Evolutionary conservation across 192 early-diverging fungal genomes (phyloP).

Genomic region (Backusella macrospora): DNA sequence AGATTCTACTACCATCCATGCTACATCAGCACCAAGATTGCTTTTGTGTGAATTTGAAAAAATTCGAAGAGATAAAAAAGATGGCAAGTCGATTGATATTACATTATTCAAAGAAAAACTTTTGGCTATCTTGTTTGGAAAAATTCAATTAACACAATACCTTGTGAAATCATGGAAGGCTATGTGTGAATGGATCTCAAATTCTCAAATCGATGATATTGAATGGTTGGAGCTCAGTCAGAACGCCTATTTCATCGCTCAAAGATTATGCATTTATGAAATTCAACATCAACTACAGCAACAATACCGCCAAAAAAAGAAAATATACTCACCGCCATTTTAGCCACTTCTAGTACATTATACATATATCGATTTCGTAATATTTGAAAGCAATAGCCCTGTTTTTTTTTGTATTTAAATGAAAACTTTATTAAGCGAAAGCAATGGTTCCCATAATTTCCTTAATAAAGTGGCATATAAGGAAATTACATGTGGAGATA

Average conservation of each 20-base stretch:
- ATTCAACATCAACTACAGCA: not conserved
- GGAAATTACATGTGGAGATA: too few species aligned
- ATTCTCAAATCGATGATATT: not conserved
- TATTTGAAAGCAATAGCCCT: not conserved
- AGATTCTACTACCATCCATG: not conserved
- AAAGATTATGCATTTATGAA: not conserved
- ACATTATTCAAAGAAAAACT: constrained; percentile 1
- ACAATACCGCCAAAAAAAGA: not conserved
- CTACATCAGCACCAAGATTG: not conserved
- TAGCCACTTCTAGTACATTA: not conserved
- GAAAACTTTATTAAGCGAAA: too few species aligned
- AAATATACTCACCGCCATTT: not conserved
- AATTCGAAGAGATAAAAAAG: not conserved
- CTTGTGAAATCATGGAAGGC: constrained; percentile 1
- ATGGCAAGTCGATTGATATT: not conserved
- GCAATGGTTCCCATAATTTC: too few species aligned
- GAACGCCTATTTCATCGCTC: not conserved
- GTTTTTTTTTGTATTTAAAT: too few species aligned
- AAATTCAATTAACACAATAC: not conserved
- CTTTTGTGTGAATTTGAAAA: not conserved
- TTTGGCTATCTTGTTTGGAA: not conserved
- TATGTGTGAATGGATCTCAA: not conserved
- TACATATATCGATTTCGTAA: not conserved
- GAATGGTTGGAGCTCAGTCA: not conserved
- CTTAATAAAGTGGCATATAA: too few species aligned